Evolutionary conservation across 495 filamentous ascomycete species (phyloP).

Genomic region (Aspergillus leporis): DNA sequence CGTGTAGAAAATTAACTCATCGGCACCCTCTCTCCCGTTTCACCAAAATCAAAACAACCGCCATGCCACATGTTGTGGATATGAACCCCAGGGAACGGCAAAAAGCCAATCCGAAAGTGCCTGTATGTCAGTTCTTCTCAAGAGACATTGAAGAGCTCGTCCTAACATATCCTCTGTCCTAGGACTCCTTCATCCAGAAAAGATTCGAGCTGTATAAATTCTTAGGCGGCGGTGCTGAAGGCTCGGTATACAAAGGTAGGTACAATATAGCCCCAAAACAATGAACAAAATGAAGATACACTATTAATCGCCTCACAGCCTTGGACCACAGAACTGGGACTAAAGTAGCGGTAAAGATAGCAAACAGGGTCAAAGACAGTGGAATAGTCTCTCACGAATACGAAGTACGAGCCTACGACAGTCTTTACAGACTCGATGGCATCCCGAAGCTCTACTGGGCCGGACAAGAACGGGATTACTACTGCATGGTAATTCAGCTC

Average conservation of each 20-base stretch:
- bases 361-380: too few species aligned
- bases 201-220: background rate
- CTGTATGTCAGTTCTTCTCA: background rate
- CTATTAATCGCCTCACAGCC: background rate
- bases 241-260: background rate
- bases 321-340: background rate
- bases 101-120: too few species aligned
- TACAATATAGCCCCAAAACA: background rate
- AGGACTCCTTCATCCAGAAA: background rate
- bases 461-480: constrained; percentile 29
- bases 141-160: background rate
- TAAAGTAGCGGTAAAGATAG: background rate
- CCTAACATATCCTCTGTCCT: background rate
- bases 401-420: background rate
- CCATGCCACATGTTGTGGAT: too few species aligned
- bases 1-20: too few species aligned
- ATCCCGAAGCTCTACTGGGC: constrained; percentile 32
- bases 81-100: too few species aligned
- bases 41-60: too few species aligned
- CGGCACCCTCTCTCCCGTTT: too few species aligned
- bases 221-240: background rate
- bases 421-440: constrained; percentile 10
- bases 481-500: constrained; percentile 31
- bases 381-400: background rate
- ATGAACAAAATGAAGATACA: background rate